These are phyloP conservation scores for Cercospora berteroae DNA, from an alignment of 2,329 filamentous ascomycete species.

Conservation along the genomic window DNA sequence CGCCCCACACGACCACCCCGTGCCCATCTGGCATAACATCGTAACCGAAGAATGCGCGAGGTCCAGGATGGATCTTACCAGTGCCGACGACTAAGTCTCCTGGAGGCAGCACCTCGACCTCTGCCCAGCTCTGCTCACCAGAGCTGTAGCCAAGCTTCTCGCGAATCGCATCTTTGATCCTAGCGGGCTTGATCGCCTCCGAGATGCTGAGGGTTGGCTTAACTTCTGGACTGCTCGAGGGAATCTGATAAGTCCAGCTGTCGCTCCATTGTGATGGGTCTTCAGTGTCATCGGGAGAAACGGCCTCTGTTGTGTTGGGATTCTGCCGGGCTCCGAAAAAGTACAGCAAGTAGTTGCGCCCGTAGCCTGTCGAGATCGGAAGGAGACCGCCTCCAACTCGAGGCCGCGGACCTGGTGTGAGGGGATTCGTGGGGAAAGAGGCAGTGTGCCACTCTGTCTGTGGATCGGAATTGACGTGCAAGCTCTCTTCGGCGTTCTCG, in stretches of 20 bases:
- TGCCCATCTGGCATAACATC: constrained; percentile 40
- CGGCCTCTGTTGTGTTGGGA: constrained; percentile 17
- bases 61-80: constrained; percentile 48
- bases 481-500: constrained; percentile 10
- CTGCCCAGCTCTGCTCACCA: constrained; percentile 44
- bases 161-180: constrained; percentile 46
- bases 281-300: constrained; percentile 24
- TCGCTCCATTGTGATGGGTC: constrained; percentile 40
- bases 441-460: constrained; percentile 42
- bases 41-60: constrained; percentile 44
- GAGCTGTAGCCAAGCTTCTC: constrained; percentile 42
- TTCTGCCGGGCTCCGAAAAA: constrained; percentile 39
- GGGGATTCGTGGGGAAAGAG: constrained; percentile 44
- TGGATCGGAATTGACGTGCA: constrained; percentile 23
- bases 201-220: constrained; percentile 30
- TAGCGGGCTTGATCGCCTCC: constrained; percentile 42
- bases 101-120: constrained; percentile 43
- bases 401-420: constrained; percentile 44
- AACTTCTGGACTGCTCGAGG: constrained; percentile 35
- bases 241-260: constrained; percentile 48
- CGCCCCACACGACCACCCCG: constrained; percentile 45
- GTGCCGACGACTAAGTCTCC: constrained; percentile 36
- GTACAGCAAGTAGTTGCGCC: constrained; percentile 47
- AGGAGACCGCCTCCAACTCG: constrained; percentile 42
- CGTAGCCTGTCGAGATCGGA: constrained; percentile 45